A percentile compares a stretch with the other conserved stretches of the same genome.
Conservation (phyloP, 345 rosid species). For the Anacardium occidentale region DNA sequence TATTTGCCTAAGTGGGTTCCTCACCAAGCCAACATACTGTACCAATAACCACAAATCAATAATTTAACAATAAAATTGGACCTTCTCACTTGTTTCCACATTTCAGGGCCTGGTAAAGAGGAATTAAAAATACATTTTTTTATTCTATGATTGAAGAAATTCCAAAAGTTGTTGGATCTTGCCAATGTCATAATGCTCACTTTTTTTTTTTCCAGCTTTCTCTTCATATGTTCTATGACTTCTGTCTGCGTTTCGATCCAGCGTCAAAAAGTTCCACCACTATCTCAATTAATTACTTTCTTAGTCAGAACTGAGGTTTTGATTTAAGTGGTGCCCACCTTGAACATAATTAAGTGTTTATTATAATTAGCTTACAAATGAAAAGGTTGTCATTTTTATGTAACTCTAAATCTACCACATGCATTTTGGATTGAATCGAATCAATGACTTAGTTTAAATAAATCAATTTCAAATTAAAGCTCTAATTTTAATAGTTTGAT, state of each 20-base stretch:
- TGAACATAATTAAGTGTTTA: neutral
- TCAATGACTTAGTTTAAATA: too few species aligned
- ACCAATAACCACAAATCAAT: neutral
- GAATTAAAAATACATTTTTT: slow-evolving; percentile 9
- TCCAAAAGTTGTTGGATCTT: slow-evolving; percentile 1
- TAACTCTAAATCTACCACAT: too few species aligned
- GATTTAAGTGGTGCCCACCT: neutral
- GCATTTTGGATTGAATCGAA: too few species aligned
- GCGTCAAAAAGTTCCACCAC: neutral
- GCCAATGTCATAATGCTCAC: neutral
- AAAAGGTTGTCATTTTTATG: neutral
- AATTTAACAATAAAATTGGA: neutral
- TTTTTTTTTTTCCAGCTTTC: neutral
- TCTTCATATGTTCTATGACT: neutral
- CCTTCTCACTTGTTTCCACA: slow-evolving; percentile 8
- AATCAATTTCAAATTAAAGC: too few species aligned
- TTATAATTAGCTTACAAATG: neutral
- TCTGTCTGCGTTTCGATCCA: neutral
- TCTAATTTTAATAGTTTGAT: too few species aligned
- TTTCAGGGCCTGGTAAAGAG: slow-evolving; percentile 11
- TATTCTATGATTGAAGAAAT: slow-evolving; percentile 1
- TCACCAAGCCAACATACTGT: neutral
- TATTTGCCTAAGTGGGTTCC: slow-evolving; percentile 30
- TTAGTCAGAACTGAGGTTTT: neutral
- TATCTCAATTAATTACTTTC: neutral